Conservation (phyloP, 192 early-diverging fungal species). For the Funneliformis geosporum region DNA sequence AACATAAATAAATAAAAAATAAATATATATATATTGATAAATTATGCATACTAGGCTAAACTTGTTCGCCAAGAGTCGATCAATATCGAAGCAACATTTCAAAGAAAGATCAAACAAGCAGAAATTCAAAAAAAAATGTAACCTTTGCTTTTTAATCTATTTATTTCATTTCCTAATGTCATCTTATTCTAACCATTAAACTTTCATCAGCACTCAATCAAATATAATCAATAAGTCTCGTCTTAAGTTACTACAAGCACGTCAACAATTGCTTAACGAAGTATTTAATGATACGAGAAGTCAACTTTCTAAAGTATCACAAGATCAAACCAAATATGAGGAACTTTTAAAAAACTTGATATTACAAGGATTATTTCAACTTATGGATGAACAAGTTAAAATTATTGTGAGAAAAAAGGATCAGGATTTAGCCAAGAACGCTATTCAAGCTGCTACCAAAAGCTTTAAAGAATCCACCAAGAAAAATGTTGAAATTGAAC, state of each 20-base stretch:
- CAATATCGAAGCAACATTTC: conserved; percentile 93
- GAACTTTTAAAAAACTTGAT: conserved; percentile 71
- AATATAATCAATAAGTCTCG: conserved; percentile 97
- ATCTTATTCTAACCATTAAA: background rate
- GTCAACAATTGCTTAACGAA: conserved; percentile 84
- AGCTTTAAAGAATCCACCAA: conserved; percentile 62
- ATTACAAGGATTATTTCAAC: conserved; percentile 79
- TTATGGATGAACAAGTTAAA: conserved; percentile 80
- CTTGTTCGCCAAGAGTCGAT: conserved; percentile 96
- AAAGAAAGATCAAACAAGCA: conserved; percentile 97
- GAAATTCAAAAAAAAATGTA: conserved; percentile 95
- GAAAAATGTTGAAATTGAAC: conserved; percentile 45
- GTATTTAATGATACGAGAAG: conserved; percentile 73
- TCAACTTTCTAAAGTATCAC: conserved; percentile 59
- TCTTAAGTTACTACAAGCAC: conserved; percentile 81
- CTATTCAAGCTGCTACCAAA: conserved; percentile 51
- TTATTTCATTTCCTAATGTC: background rate
- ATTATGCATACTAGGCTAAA: conserved; percentile 71
- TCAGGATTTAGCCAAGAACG: conserved; percentile 57
- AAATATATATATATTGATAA: too few relatives aligned
- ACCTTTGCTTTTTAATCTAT: background rate
- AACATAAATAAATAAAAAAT: too few relatives aligned
- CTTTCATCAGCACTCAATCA: conserved; percentile 72
- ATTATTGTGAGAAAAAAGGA: conserved; percentile 77
- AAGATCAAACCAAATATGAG: conserved; percentile 62